Evolutionary conservation across 371 early-diverging fungal species (phyloP).

Genomic region (Sporodiniella umbellata): DNA sequence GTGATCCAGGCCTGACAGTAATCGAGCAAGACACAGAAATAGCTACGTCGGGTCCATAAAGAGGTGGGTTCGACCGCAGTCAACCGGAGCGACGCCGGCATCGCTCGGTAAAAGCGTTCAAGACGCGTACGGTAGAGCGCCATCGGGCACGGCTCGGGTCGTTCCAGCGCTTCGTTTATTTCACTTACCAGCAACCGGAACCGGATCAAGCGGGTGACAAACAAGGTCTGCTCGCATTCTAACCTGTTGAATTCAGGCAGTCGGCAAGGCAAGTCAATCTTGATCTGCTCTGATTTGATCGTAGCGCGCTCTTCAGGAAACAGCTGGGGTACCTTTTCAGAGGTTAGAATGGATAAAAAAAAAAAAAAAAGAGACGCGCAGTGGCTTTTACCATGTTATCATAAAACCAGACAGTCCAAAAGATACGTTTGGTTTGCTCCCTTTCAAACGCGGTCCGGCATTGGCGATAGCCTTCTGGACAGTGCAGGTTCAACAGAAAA

Average conservation of each 20-base stretch:
- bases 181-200: slow-evolving; percentile 12
- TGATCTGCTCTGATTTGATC: slow-evolving; percentile 15
- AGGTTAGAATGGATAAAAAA: slow-evolving; percentile 4
- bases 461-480: slow-evolving; percentile 21
- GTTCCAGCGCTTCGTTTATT: slow-evolving; percentile 10
- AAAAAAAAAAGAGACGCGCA: too few relatives aligned
- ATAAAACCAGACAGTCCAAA: slow-evolving; percentile 39
- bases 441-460: slow-evolving; percentile 17
- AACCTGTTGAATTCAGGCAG: slow-evolving; percentile 17
- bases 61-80: too few relatives aligned
- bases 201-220: slow-evolving; percentile 19
- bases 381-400: slow-evolving; percentile 40
- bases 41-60: slow-evolving; percentile 20
- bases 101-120: slow-evolving; percentile 4
- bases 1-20: slow-evolving; percentile 32
- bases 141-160: too few relatives aligned
- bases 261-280: slow-evolving; percentile 16
- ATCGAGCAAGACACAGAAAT: slow-evolving; percentile 29
- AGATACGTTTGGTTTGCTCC: slow-evolving; percentile 30
- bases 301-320: slow-evolving; percentile 19
- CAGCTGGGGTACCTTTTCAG: slow-evolving; percentile 10
- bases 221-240: slow-evolving; percentile 24
- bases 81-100: too few relatives aligned
- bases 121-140: too few relatives aligned
- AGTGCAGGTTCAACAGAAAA: slow-evolving; percentile 30